Base-by-base conservation (phyloP, 495 filamentous ascomycete species). In the Penicillium canescens region DNA sequence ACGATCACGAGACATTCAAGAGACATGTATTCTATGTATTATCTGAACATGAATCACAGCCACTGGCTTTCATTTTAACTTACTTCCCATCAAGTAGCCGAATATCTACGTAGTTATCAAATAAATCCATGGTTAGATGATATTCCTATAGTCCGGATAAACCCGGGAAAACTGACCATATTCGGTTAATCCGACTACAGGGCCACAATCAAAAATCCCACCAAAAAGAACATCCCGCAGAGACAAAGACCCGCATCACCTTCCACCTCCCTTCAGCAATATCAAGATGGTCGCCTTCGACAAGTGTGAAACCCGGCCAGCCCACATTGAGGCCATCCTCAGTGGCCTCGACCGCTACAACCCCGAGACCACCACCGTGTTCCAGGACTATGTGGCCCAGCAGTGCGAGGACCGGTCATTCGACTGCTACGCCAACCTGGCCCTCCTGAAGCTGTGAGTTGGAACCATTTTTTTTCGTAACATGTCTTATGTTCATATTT, bases 291-390 rank as follows among this genome's bases (percentile, higher is more conserved):
- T 74, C 60, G 74, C 79, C 49, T 81, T 80, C 59, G 79, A 82
- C 67, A 77, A 75, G 63, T 80, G 78, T 68, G 75, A 79, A 54
- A 79, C 78, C 59, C 82, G 95, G 69, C 93, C 95, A 48, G 89
- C 90, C 59, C 82, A 92, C 69, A 95, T 99, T 72, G 89, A 89
- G 68, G 81, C 74, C 70, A 96, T 98, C 61, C 88, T 99, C 61
- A 76, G 88, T 77, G 91, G 95, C 52, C 88, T 99, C 55, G 94
- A 99, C 77, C 82, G 95, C 56, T 99, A 99, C 78, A 99, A 99
- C 74, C 95, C 95, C 38, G 94, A 99, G 74, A 96, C 93, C 20
- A 96, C 94, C 45, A 81, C 82, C 33, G 81, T 92, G 48, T 93
- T 99, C 79, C 92, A 98, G 78, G 90, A 93, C 67, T 98, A 99